Evolutionary conservation across 352 stramenopile species (phyloP), one percentile per base, ranked within the genome.

Genomic region (Globisporangium nunn): DNA sequence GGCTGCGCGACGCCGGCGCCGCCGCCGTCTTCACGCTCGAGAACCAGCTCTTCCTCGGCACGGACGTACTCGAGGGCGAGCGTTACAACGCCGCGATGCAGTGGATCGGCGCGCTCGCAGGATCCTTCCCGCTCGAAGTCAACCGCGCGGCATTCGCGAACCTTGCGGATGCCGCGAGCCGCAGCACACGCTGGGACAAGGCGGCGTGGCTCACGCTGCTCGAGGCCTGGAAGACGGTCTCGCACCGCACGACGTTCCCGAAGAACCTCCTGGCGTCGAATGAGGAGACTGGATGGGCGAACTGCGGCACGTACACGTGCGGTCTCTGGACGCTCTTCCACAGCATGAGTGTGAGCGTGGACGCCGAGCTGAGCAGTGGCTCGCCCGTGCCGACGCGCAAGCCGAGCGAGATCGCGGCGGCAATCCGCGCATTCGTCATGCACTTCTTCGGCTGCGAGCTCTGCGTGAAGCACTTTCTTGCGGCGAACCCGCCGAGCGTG

Each of bases 391-490:
- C 73, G 17, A 61, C 67, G 15, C 78, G 75, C 52, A 81, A 81
- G 35, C 73, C 81, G 5, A 88, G 77, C 59, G 66, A 75, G 40
- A 58, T 87, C 44, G 81, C 80, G 17, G 55, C 59, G 1, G 75
- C 75, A 4, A 89, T 95, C 31, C 81, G 82, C 1, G 67, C 83
- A 33, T 89, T 87, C 41, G 72, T 93, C 14, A 72, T 76, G 53
- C 71, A 90, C 52, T 95, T 95, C 52, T 95, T 95, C 41, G 85
- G 82, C 15, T 95, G 85, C 39, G 80, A 88, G 59, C 67, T 87
- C 30, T 95, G 85, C 46, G 62, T 77, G 2, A 65, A 81, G 40
- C 82, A 95, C 66, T 95, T 95, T 31, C 56, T 91, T 12, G 39
- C 62, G 28, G 72, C 72, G 6, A 93, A 95, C 54, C 77, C 83